Evolutionary conservation across 2,329 filamentous ascomycete species (phyloP).

Genomic region (Calonectria fujianensis): DNA sequence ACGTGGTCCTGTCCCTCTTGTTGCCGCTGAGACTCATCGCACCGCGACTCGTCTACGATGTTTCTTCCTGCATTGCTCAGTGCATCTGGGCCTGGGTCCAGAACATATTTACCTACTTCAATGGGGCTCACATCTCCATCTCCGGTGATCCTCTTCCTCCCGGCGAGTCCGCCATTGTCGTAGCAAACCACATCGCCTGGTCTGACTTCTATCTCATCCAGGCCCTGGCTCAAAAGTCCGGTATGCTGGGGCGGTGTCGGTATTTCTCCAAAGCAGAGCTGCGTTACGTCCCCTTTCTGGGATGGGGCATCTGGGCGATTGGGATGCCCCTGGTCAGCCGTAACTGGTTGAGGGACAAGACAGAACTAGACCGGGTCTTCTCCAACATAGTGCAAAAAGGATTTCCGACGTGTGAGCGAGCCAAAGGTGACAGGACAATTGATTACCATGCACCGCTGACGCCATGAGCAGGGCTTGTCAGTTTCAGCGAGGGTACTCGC

Average conservation of each 20-base stretch:
- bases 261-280: slow-evolving; percentile 79
- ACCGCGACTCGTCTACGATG: slow-evolving; percentile 71
- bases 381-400: slow-evolving; percentile 68
- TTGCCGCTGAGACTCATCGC: slow-evolving; percentile 68
- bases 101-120: slow-evolving; percentile 71
- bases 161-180: slow-evolving; percentile 76
- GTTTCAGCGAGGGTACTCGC: slow-evolving; percentile 78
- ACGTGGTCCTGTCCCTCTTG: slow-evolving; percentile 70
- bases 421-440: slow-evolving; percentile 39
- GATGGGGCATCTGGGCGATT: slow-evolving; percentile 79
- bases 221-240: slow-evolving; percentile 70
- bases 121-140: slow-evolving; percentile 71
- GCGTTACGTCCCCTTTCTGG: slow-evolving; percentile 75
- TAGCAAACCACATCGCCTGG: slow-evolving; percentile 78
- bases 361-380: slow-evolving; percentile 75
- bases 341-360: slow-evolving; percentile 74
- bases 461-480: slow-evolving; percentile 73
- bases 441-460: slow-evolving; percentile 37
- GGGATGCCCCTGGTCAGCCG: slow-evolving; percentile 78
- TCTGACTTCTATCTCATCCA: slow-evolving; percentile 80
- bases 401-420: slow-evolving; percentile 76
- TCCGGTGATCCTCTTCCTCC: slow-evolving; percentile 71
- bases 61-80: slow-evolving; percentile 73
- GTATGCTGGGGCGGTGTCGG: slow-evolving; percentile 77
- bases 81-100: slow-evolving; percentile 76